Conservation (phyloP, 176 grass and related monocot genomes). For the Oryza meridionalis region DNA sequence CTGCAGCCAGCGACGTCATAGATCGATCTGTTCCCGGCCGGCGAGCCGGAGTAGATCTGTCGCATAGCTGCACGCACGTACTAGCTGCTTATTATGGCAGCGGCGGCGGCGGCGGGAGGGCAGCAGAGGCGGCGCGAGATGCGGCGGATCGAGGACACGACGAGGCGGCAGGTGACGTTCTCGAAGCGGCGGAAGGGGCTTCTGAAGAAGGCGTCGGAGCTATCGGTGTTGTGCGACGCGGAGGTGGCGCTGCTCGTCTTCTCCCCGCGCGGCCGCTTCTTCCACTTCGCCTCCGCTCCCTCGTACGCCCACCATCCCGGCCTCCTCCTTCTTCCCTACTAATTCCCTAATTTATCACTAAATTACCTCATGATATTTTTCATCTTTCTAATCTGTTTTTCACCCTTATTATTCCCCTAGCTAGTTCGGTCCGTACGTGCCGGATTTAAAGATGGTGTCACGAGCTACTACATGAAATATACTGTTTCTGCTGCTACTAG, state of each 20-base stretch:
- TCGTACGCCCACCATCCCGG: not conserved
- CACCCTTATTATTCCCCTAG: no score
- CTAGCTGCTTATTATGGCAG: not conserved
- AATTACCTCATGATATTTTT: no score
- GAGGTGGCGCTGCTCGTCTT: not conserved
- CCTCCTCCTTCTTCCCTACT: no score
- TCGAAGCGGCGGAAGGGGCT: not conserved
- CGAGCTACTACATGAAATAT: not conserved
- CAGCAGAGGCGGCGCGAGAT: not conserved
- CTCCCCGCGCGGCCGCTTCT: not conserved
- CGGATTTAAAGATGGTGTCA: not conserved
- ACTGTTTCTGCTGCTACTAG: not conserved
- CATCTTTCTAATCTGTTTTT: no score
- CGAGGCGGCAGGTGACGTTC: not conserved
- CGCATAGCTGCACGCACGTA: no score
- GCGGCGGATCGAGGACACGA: not conserved
- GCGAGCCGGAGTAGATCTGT: no score
- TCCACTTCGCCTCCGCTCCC: not conserved
- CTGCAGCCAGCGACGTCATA: no score
- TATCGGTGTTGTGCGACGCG: not conserved
- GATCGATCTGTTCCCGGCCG: no score
- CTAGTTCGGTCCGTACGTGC: no score
- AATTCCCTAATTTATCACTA: no score
- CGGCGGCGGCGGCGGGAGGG: not conserved
- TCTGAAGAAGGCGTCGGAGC: not conserved